Evolutionary conservation across 805 yeast genomes (phyloP).

Genomic region (Pichia californica): DNA sequence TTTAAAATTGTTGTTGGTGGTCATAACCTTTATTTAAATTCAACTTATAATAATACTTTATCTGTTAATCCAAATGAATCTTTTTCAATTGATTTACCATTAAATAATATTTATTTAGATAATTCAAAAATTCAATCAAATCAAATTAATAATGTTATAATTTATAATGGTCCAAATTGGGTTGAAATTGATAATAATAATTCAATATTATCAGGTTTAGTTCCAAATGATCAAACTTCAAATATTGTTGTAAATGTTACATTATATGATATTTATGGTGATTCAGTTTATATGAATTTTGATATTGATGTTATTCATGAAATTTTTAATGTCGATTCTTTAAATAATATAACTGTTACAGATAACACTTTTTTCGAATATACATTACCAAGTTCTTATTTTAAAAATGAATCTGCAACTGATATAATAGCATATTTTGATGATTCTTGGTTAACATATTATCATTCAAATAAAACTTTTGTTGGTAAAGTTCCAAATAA

Average conservation of each 20-base stretch:
- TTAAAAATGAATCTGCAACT: slow-evolving; percentile 49
- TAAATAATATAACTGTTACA: slow-evolving; percentile 64
- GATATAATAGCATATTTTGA: slow-evolving; percentile 39
- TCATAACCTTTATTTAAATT: slow-evolving; percentile 66
- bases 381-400: slow-evolving; percentile 45
- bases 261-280: slow-evolving; percentile 53
- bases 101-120: slow-evolving; percentile 59
- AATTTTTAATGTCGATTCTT: slow-evolving; percentile 46
- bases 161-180: slow-evolving; percentile 57
- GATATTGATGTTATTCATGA: slow-evolving; percentile 46
- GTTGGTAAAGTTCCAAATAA: slow-evolving; percentile 57
- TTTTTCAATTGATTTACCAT: slow-evolving; percentile 54
- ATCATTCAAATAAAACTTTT: slow-evolving; percentile 55
- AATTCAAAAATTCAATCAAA: slow-evolving; percentile 38
- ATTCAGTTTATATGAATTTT: slow-evolving; percentile 53
- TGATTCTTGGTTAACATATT: slow-evolving; percentile 61
- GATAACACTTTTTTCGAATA: slow-evolving; percentile 54
- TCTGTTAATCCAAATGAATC: slow-evolving; percentile 61
- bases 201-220: slow-evolving; percentile 45
- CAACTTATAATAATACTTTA: slow-evolving; percentile 35
- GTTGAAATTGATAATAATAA: slow-evolving; percentile 34
- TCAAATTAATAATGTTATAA: slow-evolving; percentile 49
- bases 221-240: slow-evolving; percentile 43
- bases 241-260: slow-evolving; percentile 43
- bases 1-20: slow-evolving; percentile 83